Evolutionary conservation across 2,329 filamentous ascomycete genomes (phyloP), one percentile per base, ranked within the genome.

Genomic region (Xylogone sp.): DNA sequence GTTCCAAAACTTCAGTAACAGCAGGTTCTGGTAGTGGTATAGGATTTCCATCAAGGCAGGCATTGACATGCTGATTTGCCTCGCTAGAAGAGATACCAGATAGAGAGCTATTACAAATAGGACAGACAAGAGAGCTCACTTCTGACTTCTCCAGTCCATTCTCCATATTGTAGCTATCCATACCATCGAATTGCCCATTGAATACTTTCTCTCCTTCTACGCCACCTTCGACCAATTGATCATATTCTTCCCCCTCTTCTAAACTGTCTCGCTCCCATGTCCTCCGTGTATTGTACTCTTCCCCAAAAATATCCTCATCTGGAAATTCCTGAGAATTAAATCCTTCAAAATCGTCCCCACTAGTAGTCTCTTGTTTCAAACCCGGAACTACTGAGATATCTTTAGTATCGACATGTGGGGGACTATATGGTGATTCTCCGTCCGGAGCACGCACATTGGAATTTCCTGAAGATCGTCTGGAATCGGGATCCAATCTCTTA

Each of bases 31-130:
- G 78, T 13, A 87, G 62, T 2, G 85, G 79, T 43, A 83, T 78
- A 4, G 87, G 81, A 44, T 87, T 87, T 1, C 90, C 90, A 65
- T 99, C 94, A 2, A 99, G 76, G 69, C 94, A 99, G 9, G 86
- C 83, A 66, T 99, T 99, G 58, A 99, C 94, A 68, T 99, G 94
- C 2, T 86, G 72, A 6, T 87, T 88, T 9, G 85, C 87, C 60
- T 93, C 82, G 65, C 91, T 82, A 53, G 71, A 65, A 50, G 74
- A 81, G 12, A 85, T 67, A 0, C 83, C 84, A 16, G 67, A 70
- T 29, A 97, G 73, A 56, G 71, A 82, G 1, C 75, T 74, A 59
- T 79, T 81, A 67, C 94, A 97, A 22, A 97, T 84, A 1, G 93
- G 93, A 66, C 92, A 97, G 21, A 68, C 63, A 29, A 55, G 54